phyloP scores from a whole-genome alignment of 768 basidiomycete genomes.

The Pleurotus tuoliensis region DNA sequence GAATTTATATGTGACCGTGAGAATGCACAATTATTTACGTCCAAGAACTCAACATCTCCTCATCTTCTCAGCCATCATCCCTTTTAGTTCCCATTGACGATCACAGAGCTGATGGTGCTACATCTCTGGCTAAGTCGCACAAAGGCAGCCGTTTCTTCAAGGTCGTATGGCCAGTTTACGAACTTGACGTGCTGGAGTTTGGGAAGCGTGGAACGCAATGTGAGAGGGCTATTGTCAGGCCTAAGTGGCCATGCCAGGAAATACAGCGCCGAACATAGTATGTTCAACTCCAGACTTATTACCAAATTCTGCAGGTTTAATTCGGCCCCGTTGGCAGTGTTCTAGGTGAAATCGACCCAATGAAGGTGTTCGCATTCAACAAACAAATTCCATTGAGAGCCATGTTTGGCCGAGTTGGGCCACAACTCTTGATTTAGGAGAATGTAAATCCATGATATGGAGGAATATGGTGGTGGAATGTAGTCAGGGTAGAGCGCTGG shows the following conservation, averaged over 20 bases:
- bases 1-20: neutral
- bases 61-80: neutral
- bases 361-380: too few relatives aligned
- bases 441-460: too few relatives aligned
- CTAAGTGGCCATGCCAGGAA: neutral
- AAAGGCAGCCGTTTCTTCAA: neutral
- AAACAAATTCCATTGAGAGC: too few relatives aligned
- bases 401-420: too few relatives aligned
- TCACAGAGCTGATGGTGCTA: neutral
- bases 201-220: neutral
- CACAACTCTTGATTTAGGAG: too few relatives aligned
- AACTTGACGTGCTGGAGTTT: neutral
- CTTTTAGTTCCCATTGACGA: neutral
- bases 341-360: neutral
- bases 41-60: neutral
- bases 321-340: neutral
- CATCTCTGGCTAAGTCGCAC: neutral
- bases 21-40: neutral
- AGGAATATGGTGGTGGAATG: too few relatives aligned
- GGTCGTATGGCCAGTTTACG: neutral
- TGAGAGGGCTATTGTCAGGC: neutral
- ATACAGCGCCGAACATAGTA: too few relatives aligned
- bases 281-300: too few relatives aligned
- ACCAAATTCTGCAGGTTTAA: too few relatives aligned
- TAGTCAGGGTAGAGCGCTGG: too few relatives aligned